A percentile compares a stretch with the other conserved stretches of the same genome.
phyloP scores from a whole-genome alignment of 768 basidiomycete species.

The Inosperma sp. region DNA sequence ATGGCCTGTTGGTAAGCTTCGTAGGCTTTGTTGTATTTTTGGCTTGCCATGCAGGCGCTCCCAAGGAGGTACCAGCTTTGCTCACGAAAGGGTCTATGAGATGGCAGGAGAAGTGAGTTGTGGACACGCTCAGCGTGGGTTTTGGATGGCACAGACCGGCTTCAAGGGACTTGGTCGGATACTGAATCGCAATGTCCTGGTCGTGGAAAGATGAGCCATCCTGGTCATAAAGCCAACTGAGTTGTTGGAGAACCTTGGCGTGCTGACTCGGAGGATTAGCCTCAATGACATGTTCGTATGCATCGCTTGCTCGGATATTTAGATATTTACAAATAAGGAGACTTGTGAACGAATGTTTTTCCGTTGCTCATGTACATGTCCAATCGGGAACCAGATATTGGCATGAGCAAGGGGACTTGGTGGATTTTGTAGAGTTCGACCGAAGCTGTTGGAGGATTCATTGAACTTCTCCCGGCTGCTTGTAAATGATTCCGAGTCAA shows the following conservation, averaged over 20 bases:
- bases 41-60: constrained; percentile 96
- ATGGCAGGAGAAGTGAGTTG: too few species aligned
- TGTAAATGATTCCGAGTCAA: constrained; percentile 97
- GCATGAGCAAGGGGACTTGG: constrained; percentile 93
- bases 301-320: constrained; percentile 80
- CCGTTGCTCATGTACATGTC: constrained; percentile 97
- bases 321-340: constrained; percentile 15
- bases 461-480: constrained; percentile 95
- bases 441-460: constrained; percentile 87
- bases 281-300: constrained; percentile 90
- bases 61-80: constrained; percentile 99
- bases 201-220: constrained; percentile 93
- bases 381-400: constrained; percentile 99
- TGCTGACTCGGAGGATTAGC: constrained; percentile 95
- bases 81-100: constrained; percentile 79
- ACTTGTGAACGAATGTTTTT: constrained; percentile 66
- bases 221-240: constrained; percentile 97
- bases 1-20: constrained; percentile 99
- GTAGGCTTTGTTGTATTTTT: constrained; percentile 99
- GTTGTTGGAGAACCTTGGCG: constrained; percentile 95
- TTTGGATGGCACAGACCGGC: constrained; percentile 82
- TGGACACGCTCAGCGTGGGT: too few species aligned
- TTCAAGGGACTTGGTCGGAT: constrained; percentile 92
- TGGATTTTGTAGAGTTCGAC: constrained; percentile 92
- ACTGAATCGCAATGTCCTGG: constrained; percentile 89